Percentiles rank a stretch among this genome's conserved stretches.
Evolutionary conservation across 768 basidiomycete genomes (phyloP).

Genomic region (Xerocomellus intermedius): DNA sequence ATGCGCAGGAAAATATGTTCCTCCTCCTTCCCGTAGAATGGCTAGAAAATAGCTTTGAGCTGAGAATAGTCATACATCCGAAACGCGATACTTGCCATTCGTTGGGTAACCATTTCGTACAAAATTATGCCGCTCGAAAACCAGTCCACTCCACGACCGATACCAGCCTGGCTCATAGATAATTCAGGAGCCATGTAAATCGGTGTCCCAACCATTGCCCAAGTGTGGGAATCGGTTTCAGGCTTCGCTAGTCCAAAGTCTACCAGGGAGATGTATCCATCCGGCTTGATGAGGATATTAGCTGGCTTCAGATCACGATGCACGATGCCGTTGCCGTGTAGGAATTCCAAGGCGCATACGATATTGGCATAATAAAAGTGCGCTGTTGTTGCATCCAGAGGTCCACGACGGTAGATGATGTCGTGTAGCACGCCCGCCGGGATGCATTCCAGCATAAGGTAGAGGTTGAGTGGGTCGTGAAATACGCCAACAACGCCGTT

Average conservation of each 20-base stretch:
- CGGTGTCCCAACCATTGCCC: constrained; percentile 45
- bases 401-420: constrained; percentile 32
- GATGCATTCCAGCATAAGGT: constrained; percentile 50
- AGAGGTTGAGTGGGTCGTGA: constrained; percentile 46
- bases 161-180: constrained; percentile 19
- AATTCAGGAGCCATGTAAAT: constrained; percentile 53
- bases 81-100: constrained; percentile 27
- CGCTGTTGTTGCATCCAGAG: constrained; percentile 32
- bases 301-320: constrained; percentile 60
- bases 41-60: constrained; percentile 9
- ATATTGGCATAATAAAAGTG: constrained; percentile 59
- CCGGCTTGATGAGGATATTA: constrained; percentile 53
- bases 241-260: constrained; percentile 48
- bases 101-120: constrained; percentile 51
- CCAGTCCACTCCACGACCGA: constrained; percentile 48
- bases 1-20: constrained; percentile 29
- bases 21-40: constrained; percentile 29
- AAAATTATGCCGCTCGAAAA: constrained; percentile 51
- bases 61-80: not conserved
- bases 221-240: constrained; percentile 15
- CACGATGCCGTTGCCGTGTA: constrained; percentile 43
- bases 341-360: constrained; percentile 46
- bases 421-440: constrained; percentile 44
- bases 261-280: constrained; percentile 53
- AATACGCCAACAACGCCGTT: constrained; percentile 46